Base-by-base conservation (phyloP, 2,329 filamentous ascomycete genomes). In the Neurospora sp. region DNA sequence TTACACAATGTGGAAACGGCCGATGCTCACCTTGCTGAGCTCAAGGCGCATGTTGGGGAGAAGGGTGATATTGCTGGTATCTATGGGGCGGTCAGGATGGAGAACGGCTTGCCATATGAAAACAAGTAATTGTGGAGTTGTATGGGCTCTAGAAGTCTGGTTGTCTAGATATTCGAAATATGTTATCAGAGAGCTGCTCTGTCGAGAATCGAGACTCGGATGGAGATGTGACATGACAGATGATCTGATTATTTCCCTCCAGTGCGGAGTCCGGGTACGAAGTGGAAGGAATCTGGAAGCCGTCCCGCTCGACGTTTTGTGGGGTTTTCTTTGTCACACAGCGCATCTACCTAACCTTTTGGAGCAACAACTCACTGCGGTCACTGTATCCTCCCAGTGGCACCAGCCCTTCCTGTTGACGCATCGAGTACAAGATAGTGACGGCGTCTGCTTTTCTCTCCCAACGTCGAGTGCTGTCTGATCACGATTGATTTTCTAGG, bases 31-130 rank as follows among this genome's bases (percentile, higher is more conserved):
- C 79, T 97, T 75, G 84, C 84, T 69, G 81, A 83, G 70, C 89
- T 97, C 2, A 90, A 92, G 79, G 87, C 89, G 70, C 77, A 93
- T 67, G 76, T 75, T 66, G 92, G 92, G 0, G 84, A 86, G 65
- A 88, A 84, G 74, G 93, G 92, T 0, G 94, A 97, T 79, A 87
- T 97, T 78, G 90, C 92, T 2, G 90, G 87, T 11, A 90, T 97
- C 43, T 97, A 97, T 81, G 93, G 93, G 0, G 90, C 90, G 2
- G 89, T 91, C 69, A 87, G 93, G 75, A 83, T 90, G 80, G 90
- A 93, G 77, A 87, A 86, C 37, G 93, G 92, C 0, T 79, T 97
- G 75, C 85, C 88, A 69, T 97, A 89, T 80, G 91, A 92, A 77
- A 92, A 91, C 74, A 79, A 84, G 70, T 77, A 73, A 70, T 4